Evolutionary conservation across 1,139 yeast genomes (phyloP), one percentile per base, ranked within the genome.

Genomic region (Yamadazyma songkhlaensis): DNA sequence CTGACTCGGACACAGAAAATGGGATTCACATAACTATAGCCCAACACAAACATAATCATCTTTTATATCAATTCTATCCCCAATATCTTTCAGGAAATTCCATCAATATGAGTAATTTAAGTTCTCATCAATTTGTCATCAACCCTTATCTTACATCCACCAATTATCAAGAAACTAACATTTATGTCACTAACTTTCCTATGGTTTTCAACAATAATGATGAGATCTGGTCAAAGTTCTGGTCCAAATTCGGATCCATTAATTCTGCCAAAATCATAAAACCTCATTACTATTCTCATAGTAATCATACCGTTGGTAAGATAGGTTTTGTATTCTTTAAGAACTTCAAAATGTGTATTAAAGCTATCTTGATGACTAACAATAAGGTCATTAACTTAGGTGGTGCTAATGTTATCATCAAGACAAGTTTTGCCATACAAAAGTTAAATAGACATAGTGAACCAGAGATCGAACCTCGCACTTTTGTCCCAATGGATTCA

Each of bases 91-190:
- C 37, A 9, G 12, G 5, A 11, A 17, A 13, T 29, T 38, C 30
- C 14, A 15, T 32, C n/a, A 6, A 10, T 21, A 36, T 20, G 26
- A 25, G 38, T 7, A 38, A 41, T 11, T 15, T 40, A 13, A 31
- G n/a, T 9, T 32, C 24, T 37, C 50, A 46, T 32, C 17, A 40
- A 2, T 25, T 36, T 2, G 10, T 47, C 9, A 35, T 43, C 3
- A 40, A 39, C 29, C 32, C 25, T 9, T 45, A 40, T 26, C n/a
- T 35, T 14, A 41, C 39, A 39, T 46, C 46, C 32, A 46, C 55
- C 31, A 68, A 69, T 46, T 68, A 63, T 47, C 85, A 79, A 53
- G 83, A 77, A 48, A 75, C 84, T 2, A 79, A 79, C 50, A 62
- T 79, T 31, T 79, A 79, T 49, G 77, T 79, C 14, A 76, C 72